Base-by-base conservation (phyloP, 441 rosid species). In the Jatropha multifida region DNA sequence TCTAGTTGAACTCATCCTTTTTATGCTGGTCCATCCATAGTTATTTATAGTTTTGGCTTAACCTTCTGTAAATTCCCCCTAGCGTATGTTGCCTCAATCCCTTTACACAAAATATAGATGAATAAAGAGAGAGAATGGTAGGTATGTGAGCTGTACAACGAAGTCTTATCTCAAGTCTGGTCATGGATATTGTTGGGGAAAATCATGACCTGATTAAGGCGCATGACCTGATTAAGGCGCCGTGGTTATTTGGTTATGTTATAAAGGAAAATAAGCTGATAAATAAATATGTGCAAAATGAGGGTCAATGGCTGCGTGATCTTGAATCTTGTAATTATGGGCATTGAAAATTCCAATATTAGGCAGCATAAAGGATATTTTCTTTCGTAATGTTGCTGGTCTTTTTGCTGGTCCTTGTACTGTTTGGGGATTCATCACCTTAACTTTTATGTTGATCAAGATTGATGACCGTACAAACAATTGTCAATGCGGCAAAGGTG, bases 181-280 rank as follows among this genome's bases (percentile, higher is more conserved):
- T 58, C 4, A 9, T 58, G 62, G 0, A 5, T 9, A 23, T 20
- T 58, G 62, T 1, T 20, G 10, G n/a, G 15, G 46, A 9, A 32
- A 54, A 52, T 37, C 17, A 7, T 10, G 63, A 23, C 37, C 63
- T 23, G 11, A 68, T n/a, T n/a, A n/a, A n/a, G n/a, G n/a, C n/a
- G n/a, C 17, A 7, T 10, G 63, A 23, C 37, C 63, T 23, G 11
- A 68, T 38, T 51, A 32, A n/a, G 20, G 49, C n/a, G 46, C 12
- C 20, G n/a, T 58, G 49, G 7, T 1, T 58, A 41, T 38, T 38
- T 15, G 67, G 7, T 72, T 72, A 72, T 67, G 54, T 44, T 72
- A 27, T 23, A 40, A 38, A 32, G 44, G 26, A 54, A 32, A 68
- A 49, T 1, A 18, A 49, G 26, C n/a, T 14, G 32, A 32, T 32